Percentiles rank a stretch among this genome's conserved stretches.
Conservation (phyloP, 768 basidiomycete genomes). For the Psilocybe subaeruginosa region DNA sequence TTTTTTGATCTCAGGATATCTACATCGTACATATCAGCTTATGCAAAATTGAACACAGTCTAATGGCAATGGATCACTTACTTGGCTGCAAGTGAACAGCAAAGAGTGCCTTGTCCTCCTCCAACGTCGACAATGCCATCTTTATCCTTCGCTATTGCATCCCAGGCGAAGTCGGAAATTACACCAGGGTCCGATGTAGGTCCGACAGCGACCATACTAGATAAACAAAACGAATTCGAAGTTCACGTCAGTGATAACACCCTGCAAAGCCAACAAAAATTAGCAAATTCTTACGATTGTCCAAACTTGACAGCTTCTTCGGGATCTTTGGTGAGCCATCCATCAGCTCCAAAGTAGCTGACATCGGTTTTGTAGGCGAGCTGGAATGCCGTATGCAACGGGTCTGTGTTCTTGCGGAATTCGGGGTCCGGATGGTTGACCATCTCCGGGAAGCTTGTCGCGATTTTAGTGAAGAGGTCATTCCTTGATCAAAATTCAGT, state of each 20-base stretch:
- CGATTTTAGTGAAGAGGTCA: constrained; percentile 36
- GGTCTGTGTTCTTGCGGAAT: constrained; percentile 35
- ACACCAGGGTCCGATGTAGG: constrained; percentile 41
- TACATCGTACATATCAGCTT: constrained; percentile 11
- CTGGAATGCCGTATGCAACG: constrained; percentile 41
- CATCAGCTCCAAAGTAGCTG: constrained; percentile 36
- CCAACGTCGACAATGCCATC: constrained; percentile 43
- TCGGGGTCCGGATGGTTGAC: constrained; percentile 36
- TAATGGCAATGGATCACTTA: constrained; percentile 14
- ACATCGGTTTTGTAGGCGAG: constrained; percentile 38
- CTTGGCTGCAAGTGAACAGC: constrained; percentile 39
- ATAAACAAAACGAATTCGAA: neutral
- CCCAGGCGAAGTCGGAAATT: constrained; percentile 42
- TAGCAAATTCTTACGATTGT: constrained; percentile 28
- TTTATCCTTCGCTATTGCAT: constrained; percentile 32
- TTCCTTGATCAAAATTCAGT: constrained; percentile 25
- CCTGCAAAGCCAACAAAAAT: neutral
- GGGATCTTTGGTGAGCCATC: constrained; percentile 40
- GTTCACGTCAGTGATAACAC: neutral
- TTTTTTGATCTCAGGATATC: constrained; percentile 39
- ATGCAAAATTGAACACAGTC: neutral
- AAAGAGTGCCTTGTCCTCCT: constrained; percentile 42
- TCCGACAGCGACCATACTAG: constrained; percentile 39
- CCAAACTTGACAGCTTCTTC: constrained; percentile 38
- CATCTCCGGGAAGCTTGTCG: constrained; percentile 34